Evolutionary conservation across 2,329 filamentous ascomycete species (phyloP), one percentile per base, ranked within the genome.

Genomic region (Phaeosphaeriaceae sp.): DNA sequence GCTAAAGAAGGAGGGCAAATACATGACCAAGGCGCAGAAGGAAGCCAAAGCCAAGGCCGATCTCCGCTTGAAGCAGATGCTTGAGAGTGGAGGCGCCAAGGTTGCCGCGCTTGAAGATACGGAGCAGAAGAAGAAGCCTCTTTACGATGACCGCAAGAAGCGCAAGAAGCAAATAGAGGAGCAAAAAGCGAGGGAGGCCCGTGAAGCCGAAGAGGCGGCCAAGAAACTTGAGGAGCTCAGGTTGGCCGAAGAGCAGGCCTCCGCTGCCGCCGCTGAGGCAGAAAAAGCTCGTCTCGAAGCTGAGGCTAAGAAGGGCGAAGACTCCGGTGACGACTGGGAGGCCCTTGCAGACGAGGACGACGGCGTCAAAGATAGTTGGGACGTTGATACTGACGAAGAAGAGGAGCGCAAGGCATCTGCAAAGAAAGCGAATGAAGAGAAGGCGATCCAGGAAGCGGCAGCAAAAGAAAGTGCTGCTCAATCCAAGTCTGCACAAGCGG

Each of bases 351-450:
- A 91, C 48, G 87, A 75, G 45, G 87, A 91, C 24, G 89, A 90
- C 17, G 89, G 90, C 59, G 85, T 96, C 71, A 97, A 97, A 80
- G 94, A 97, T 66, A 94, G 90, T 82, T 98, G 94, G 94, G 94
- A 98, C 76, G 93, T 91, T 33, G 90, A 92, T 54, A 89, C 88
- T 2, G 91, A 91, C 49, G 90, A 91, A 7, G 91, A 93, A 69
- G 77, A 80, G 72, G 82, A 84, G 78, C 72, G 67, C 45, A 79
- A 79, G 64, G 65, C 72, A 21, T 68, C 69, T 20, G 61, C 67
- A 46, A 68, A 67, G 62, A 67, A 62, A 52, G 59, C 62, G 27
- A 67, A 67, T 40, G 63, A 65, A 27, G 66, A 66, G 44, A 68
- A 64, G 53, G 58, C 50, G 66, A 64, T 19, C 4, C 45, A 54